Conservation (phyloP, 495 filamentous ascomycete genomes). For the Penicillium tannophilum region DNA sequence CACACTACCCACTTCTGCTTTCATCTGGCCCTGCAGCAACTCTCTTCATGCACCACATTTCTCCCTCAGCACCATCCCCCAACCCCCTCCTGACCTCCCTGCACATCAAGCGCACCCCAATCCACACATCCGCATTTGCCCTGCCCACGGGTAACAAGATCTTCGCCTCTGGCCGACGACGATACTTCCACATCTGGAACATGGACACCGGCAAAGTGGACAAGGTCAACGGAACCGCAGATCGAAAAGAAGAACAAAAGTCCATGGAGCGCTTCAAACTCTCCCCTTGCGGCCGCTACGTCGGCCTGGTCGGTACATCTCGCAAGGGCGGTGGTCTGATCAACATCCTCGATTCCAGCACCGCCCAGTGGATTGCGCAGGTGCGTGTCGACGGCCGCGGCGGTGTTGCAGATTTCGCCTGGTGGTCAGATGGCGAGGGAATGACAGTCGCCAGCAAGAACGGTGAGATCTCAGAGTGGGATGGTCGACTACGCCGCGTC, state of each 20-base stretch:
- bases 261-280: constrained; percentile 89
- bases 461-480: constrained; percentile 93
- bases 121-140: constrained; percentile 78
- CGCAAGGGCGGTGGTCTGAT: constrained; percentile 84
- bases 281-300: constrained; percentile 80
- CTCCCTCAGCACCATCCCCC: constrained; percentile 69
- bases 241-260: constrained; percentile 77
- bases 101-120: constrained; percentile 77
- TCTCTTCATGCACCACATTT: constrained; percentile 85
- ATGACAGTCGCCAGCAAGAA: constrained; percentile 78
- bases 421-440: constrained; percentile 83
- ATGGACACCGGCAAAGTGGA: constrained; percentile 76
- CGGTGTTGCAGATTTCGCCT: constrained; percentile 85
- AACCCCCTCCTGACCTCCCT: constrained; percentile 89
- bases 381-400: constrained; percentile 80
- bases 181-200: constrained; percentile 95
- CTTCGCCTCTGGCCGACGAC: constrained; percentile 81
- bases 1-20: constrained; percentile 80
- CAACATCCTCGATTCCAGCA: constrained; percentile 79
- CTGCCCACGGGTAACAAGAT: constrained; percentile 53
- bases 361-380: constrained; percentile 84
- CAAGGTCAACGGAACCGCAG: constrained; percentile 71
- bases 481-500: constrained; percentile 62
- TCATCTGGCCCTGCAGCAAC: constrained; percentile 84
- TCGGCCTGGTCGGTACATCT: constrained; percentile 75